Evolutionary conservation across 495 filamentous ascomycete species (phyloP).

Genomic region (Tuber borchii): DNA sequence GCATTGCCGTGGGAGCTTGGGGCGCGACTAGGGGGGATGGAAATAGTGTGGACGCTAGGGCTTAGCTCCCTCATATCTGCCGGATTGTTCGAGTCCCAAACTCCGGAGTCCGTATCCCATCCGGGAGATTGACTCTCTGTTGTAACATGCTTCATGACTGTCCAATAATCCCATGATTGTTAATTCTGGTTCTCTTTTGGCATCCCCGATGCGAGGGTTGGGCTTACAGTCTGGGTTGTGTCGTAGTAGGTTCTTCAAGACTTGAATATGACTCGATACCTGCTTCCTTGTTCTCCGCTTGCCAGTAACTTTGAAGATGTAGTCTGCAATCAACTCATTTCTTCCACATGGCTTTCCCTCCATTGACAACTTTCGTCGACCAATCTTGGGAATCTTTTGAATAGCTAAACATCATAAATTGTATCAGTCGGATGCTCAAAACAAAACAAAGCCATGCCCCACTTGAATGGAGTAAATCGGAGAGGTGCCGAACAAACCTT

Average conservation of each 20-base stretch:
- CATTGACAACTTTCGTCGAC: slow-evolving; percentile 67
- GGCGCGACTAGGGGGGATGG: slow-evolving; percentile 8
- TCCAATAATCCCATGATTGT: slow-evolving; percentile 8
- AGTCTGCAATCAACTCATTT: slow-evolving; percentile 85
- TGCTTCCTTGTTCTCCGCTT: slow-evolving; percentile 69
- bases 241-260: slow-evolving; percentile 75
- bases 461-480: slow-evolving; percentile 12
- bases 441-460: neutral
- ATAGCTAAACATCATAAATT: slow-evolving; percentile 54
- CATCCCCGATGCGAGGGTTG: slow-evolving; percentile 16
- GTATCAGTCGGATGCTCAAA: slow-evolving; percentile 5
- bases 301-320: slow-evolving; percentile 64
- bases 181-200: neutral
- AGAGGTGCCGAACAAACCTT: slow-evolving; percentile 55
- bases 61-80: slow-evolving; percentile 19
- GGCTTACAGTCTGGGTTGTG: slow-evolving; percentile 52
- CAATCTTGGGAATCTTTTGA: slow-evolving; percentile 72
- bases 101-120: slow-evolving; percentile 30
- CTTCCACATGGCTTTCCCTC: slow-evolving; percentile 69
- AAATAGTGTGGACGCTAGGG: slow-evolving; percentile 6
- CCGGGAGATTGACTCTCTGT: slow-evolving; percentile 33
- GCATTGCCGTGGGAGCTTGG: slow-evolving; percentile 5
- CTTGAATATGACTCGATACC: slow-evolving; percentile 94
- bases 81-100: slow-evolving; percentile 23
- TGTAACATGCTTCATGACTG: slow-evolving; percentile 40